Evolutionary conservation across 371 early-diverging fungal species (phyloP), one percentile per base, ranked within the genome.

Genomic region (Capniomyces stellatus): DNA sequence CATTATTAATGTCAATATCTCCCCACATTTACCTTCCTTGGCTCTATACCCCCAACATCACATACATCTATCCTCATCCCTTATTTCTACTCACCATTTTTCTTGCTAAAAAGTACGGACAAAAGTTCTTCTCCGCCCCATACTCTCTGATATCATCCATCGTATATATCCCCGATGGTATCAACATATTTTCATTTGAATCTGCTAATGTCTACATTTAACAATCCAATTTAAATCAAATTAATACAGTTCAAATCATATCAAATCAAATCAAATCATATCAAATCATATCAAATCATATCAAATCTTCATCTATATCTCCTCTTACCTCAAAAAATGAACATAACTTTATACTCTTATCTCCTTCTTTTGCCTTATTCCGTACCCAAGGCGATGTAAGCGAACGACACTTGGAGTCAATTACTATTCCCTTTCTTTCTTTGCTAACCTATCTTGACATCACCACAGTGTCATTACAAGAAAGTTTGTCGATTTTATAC

Each of bases 21-120:
- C n/a, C n/a, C n/a, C n/a, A n/a, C n/a, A n/a, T n/a, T n/a, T n/a
- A n/a, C n/a, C n/a, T n/a, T n/a, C n/a, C n/a, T n/a, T n/a, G n/a
- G n/a, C n/a, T n/a, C n/a, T n/a, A n/a, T n/a, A n/a, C n/a, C n/a
- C n/a, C n/a, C n/a, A n/a, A n/a, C n/a, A n/a, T n/a, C n/a, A n/a
- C n/a, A n/a, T n/a, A n/a, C n/a, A n/a, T n/a, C n/a, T n/a, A n/a
- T n/a, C n/a, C n/a, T n/a, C n/a, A n/a, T n/a, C n/a, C n/a, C n/a
- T n/a, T n/a, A n/a, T 15, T 15, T 40, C 40, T 15, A 15, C 13
- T 19, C 30, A 48, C 48, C 61, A 89, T 73, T 42, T 87, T 76
- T 57, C 99, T 75, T 27, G 93, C 80, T 51, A 97, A 71, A 59
- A 87, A 98, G 63, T 98, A 99, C 1, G 99, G 98, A 66, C 99